Percentiles rank a stretch among this genome's conserved stretches.
Conservation (phyloP, 2,329 filamentous ascomycete genomes). For the Fusarium citri region DNA sequence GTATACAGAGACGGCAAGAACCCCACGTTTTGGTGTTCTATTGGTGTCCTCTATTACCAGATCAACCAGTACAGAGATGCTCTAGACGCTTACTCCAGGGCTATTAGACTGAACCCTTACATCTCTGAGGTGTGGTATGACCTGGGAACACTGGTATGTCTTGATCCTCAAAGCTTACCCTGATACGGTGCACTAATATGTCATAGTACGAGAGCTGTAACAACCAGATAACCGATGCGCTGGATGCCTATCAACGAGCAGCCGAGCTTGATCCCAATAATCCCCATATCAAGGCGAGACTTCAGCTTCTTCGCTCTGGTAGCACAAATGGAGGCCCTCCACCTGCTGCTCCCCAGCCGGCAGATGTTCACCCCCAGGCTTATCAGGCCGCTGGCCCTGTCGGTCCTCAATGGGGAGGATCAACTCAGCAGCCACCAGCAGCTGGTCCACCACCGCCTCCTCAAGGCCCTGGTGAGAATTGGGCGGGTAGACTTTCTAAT, state of each 20-base stretch:
- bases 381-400: slow-evolving; percentile 87
- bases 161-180: not conserved
- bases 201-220: slow-evolving; percentile 95
- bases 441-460: slow-evolving; percentile 73
- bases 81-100: slow-evolving; percentile 95
- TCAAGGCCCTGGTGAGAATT: slow-evolving; percentile 65
- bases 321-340: slow-evolving; percentile 78
- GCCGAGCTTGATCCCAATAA: slow-evolving; percentile 94
- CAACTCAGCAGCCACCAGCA: slow-evolving; percentile 66
- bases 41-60: slow-evolving; percentile 98
- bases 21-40: slow-evolving; percentile 99
- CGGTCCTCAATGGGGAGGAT: slow-evolving; percentile 89
- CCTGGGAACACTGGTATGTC: slow-evolving; percentile 88
- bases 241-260: slow-evolving; percentile 94
- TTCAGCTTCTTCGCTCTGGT: slow-evolving; percentile 88
- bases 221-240: slow-evolving; percentile 95
- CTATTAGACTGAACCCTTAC: slow-evolving; percentile 95
- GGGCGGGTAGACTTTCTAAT: slow-evolving; percentile 77
- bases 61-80: slow-evolving; percentile 99
- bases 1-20: slow-evolving; percentile 98
- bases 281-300: slow-evolving; percentile 93
- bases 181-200: slow-evolving; percentile 46
- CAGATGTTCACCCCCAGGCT: slow-evolving; percentile 94
- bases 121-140: slow-evolving; percentile 99
- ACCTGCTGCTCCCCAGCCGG: slow-evolving; percentile 86